Base-by-base conservation (phyloP, 2,329 filamentous ascomycete species). In the Pseudogymnoascus sp. region DNA sequence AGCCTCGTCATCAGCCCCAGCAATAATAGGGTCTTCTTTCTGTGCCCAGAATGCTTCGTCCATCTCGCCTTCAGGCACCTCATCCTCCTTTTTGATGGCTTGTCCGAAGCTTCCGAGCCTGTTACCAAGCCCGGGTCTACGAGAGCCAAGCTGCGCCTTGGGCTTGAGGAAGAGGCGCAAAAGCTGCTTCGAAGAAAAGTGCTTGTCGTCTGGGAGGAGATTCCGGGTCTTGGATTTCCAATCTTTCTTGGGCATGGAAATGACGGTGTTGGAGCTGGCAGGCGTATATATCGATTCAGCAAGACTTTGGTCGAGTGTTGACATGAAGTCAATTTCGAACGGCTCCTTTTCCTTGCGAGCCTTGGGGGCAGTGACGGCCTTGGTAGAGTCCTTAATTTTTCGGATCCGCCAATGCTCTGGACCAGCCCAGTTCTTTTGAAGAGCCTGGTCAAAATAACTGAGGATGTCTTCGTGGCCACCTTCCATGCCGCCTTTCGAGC, bases 341-440 rank as follows among this genome's bases (percentile, higher is more conserved):
- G 90, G 88, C 71, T 97, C 93, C 74, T 97, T 99, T 73, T 97
- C 94, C 74, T 97, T 97, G 65, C 91, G 84, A 68, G 86, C 84
- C 65, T 82, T 86, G 70, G 73, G 82, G 68, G 68, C 77, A 12
- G 82, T 78, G 7, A 81, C 77, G 6, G 84, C 80, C 73, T 92
- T 91, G 68, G 79, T 81, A 69, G 80, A 76, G 65, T 87, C 85
- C 70, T 97, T 97, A 74, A 99, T 94, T 70, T 91, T 91, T 64
- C 90, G 84, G 71, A 99, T 97, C 67, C 93, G 88, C 94, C 94
- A 99, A 74, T 99, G 94, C 73, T 97, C 94, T n/a, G 94, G 93
- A 57, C 91, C 95, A 5, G 89, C 88, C 93, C 94, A 99, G 70
- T 97, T 97, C 81, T 96, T 97, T 72, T 94, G 90, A 43, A 97